phyloP scores from a whole-genome alignment of 768 basidiomycete genomes.

The Plicaturopsis crispa region DNA sequence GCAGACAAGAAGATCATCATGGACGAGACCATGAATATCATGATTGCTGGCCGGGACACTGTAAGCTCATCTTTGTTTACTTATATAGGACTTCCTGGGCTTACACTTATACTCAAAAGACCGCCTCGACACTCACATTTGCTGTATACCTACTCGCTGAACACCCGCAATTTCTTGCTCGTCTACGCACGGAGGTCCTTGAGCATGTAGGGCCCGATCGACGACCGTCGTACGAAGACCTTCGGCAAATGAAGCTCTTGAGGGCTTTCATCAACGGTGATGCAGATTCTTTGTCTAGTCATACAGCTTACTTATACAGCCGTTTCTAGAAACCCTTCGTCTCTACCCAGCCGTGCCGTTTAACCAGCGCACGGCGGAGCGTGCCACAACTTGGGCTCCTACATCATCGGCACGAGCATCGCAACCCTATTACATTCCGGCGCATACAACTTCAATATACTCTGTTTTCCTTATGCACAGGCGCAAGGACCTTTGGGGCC shows the following conservation, averaged over 20 bases:
- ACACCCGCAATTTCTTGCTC: conserved; percentile 31
- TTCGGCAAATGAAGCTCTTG: conserved; percentile 39
- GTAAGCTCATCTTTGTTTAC: conserved; percentile 8
- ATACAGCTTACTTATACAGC: background rate
- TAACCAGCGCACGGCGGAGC: too few species aligned
- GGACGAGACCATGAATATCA: conserved; percentile 28
- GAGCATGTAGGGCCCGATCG: conserved; percentile 26
- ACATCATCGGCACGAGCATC: too few species aligned
- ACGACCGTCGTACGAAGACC: conserved; percentile 34
- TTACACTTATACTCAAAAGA: conserved; percentile 11
- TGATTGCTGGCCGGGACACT: conserved; percentile 28
- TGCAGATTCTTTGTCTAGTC: too few species aligned
- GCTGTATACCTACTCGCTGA: conserved; percentile 35
- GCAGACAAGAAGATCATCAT: conserved; percentile 23
- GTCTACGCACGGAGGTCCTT: conserved; percentile 35
- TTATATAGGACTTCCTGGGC: background rate
- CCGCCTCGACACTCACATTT: conserved; percentile 32
- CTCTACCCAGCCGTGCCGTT: conserved; percentile 20
- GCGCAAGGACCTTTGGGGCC: conserved; percentile 57
- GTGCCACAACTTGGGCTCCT: too few species aligned
- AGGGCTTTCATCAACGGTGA: conserved; percentile 32
- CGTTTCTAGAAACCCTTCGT: conserved; percentile 20
- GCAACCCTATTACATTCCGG: conserved; percentile 25
- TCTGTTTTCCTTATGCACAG: conserved; percentile 55
- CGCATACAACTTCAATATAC: conserved; percentile 29